Evolutionary conservation across 371 early-diverging fungal genomes (phyloP), one percentile per base, ranked within the genome.

Genomic region (Conidiobolus incongruus): DNA sequence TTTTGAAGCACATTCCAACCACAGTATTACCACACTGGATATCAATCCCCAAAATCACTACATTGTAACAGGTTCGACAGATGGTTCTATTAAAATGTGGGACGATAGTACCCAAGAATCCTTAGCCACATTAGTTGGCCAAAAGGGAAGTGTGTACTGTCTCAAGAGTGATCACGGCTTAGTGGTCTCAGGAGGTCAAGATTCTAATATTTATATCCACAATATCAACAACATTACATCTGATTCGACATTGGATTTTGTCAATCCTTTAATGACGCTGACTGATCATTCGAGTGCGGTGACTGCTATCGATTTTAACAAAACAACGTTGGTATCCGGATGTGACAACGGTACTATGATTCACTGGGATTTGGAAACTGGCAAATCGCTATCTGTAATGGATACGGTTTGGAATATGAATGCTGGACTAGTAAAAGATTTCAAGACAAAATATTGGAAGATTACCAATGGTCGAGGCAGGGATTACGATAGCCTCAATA

Each of bases 351-450:
- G 74, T 50, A 82, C 89, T 2, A 76, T 94, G 50, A 70, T 75
- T 32, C 76, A 85, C 38, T 96, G 91, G 91, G 87, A 87, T 55
- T 41, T 85, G 48, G 63, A 65, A 36, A 87, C 73, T 28, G 86
- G 80, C 23, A 58, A 64, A 46, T 65, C 67, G 55, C 64, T 74
- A 7, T 54, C 64, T 31, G 66, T 71, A 0, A 54, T 83, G 49
- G 78, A 78, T 47, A 55, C 77, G 4, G 49, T 69, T 43, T 81
- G 81, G 81, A 70, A 73, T 0, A 68, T 65, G 51, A 53, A 60
- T 6, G 47, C 48, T 38, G 52, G 16, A 41, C 47, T 3, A 47
- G 51, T 15, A 34, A 51, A 32, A 37, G 49, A 8, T 49, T 15
- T 12, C 23, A 37, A 31, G 12, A 26, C 22, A 11, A 22, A 26